Evolutionary conservation across 2,329 filamentous ascomycete genomes (phyloP).

Genomic region (Didymella sp.): DNA sequence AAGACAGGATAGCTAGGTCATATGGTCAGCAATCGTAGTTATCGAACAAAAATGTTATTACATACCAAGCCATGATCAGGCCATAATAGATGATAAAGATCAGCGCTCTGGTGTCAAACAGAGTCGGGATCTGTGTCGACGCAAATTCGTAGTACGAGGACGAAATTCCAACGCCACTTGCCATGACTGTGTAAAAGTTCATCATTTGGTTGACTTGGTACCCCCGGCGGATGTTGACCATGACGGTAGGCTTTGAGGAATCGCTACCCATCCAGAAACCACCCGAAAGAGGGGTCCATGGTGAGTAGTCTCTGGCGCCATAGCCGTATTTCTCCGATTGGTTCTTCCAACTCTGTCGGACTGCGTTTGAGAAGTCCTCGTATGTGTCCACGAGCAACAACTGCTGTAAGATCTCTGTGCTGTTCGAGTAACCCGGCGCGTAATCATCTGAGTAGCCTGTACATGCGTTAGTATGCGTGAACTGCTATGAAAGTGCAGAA

Average conservation of each 20-base stretch:
- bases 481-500: neutral
- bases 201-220: conserved; percentile 15
- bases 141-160: conserved; percentile 28
- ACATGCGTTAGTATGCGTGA: neutral
- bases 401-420: conserved; percentile 24
- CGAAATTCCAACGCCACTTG: conserved; percentile 29
- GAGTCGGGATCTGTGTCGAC: conserved; percentile 11
- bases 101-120: conserved; percentile 57
- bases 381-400: conserved; percentile 67
- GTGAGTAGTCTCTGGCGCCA: neutral
- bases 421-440: conserved; percentile 27
- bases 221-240: conserved; percentile 53
- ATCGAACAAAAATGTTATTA: neutral
- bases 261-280: conserved; percentile 33
- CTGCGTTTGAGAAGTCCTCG: conserved; percentile 63
- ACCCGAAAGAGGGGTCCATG: conserved; percentile 51
- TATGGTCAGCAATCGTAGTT: conserved; percentile 58
- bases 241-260: conserved; percentile 22
- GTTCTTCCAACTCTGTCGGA: conserved; percentile 70
- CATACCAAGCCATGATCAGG: conserved; percentile 69
- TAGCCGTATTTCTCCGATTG: conserved; percentile 61
- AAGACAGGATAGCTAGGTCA: conserved; percentile 79
- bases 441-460: neutral
- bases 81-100: conserved; percentile 67
- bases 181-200: conserved; percentile 30